Base-by-base conservation (phyloP, 2,329 filamentous ascomycete genomes). In the Monosporascus sp. region DNA sequence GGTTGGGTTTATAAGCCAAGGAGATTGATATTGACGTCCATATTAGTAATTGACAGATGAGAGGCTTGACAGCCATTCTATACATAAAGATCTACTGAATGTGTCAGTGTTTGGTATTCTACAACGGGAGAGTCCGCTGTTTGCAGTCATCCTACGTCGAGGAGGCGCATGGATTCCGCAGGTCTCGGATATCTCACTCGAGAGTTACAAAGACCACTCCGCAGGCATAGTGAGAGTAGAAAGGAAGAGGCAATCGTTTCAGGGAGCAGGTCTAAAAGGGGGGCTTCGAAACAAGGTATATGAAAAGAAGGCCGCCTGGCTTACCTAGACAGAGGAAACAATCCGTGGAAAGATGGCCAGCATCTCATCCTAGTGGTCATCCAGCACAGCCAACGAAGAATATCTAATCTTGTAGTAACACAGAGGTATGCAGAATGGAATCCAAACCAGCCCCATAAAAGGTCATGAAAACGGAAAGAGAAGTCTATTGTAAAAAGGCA, bases 41-140 rank as follows among this genome's bases (percentile, higher is more conserved):
- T 63, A 66, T 58, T 55, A 66, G 60, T 50, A 65, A 47, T 46
- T 53, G 55, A 57, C 55, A 53, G 53, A 61, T 48, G 35, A 59
- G 54, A 58, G 60, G 62, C 60, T 58, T 62, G 58, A 58, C 55
- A 59, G 65, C 63, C 66, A 68, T 69, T 54, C 64, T 69, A 65
- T 60, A 58, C 41, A 52, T 51, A 47, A 58, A 60, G 58, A 61
- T 63, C 65, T 66, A 62, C 2, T 46, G 18, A 49, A 43, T 39
- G 49, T 49, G 65, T 67, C 49, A 67, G 62, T 60, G 60, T 59
- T 55, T 38, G 56, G 52, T 50, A 22, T 52, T 54, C 39, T 55
- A 44, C 53, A 47, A 57, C 48, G 51, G 49, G 31, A 17, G 37
- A 55, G 51, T 55, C 54, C 56, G 53, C 50, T 59, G 57, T 52